Conservation (phyloP, 192 early-diverging fungal species). For the Pilaira anomala region DNA sequence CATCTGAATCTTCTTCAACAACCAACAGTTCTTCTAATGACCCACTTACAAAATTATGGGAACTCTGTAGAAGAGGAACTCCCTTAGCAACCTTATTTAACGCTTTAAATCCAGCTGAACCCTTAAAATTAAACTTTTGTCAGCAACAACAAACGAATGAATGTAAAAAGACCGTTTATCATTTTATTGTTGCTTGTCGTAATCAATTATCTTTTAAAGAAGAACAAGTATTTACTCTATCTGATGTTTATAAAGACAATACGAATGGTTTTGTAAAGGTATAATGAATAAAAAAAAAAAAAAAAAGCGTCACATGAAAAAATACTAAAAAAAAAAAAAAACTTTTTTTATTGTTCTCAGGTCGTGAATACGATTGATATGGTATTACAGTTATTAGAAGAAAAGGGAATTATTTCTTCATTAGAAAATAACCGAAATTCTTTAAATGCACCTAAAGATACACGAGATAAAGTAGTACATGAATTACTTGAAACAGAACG, state of each 20-base stretch:
- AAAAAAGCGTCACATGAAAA: too few relatives aligned
- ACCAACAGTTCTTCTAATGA: constrained; percentile 38
- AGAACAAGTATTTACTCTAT: constrained; percentile 78
- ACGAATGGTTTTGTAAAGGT: constrained; percentile 97
- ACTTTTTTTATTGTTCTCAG: constrained; percentile 31
- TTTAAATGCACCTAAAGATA: constrained; percentile 69
- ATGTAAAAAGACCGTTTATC: constrained; percentile 81
- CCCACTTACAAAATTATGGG: constrained; percentile 71
- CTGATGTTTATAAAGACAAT: constrained; percentile 89
- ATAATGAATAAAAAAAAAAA: neutral
- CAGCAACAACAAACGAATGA: constrained; percentile 59
- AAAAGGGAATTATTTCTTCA: constrained; percentile 47
- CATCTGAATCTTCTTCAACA: constrained; percentile 21
- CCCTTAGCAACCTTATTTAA: constrained; percentile 73
- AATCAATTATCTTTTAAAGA: constrained; percentile 70
- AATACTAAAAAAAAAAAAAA: neutral
- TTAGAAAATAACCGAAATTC: constrained; percentile 40
- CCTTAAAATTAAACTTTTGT: constrained; percentile 53
- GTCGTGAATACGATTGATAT: constrained; percentile 80
- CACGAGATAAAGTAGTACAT: constrained; percentile 79
- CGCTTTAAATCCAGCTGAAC: constrained; percentile 59
- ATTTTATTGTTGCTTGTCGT: constrained; percentile 87
- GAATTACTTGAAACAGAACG: constrained; percentile 94
- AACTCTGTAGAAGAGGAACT: constrained; percentile 66
- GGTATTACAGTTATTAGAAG: constrained; percentile 77